Conservation (phyloP, 225 moss, liverwort and hornwort species). For the Pseudisothecium myosuroides region DNA sequence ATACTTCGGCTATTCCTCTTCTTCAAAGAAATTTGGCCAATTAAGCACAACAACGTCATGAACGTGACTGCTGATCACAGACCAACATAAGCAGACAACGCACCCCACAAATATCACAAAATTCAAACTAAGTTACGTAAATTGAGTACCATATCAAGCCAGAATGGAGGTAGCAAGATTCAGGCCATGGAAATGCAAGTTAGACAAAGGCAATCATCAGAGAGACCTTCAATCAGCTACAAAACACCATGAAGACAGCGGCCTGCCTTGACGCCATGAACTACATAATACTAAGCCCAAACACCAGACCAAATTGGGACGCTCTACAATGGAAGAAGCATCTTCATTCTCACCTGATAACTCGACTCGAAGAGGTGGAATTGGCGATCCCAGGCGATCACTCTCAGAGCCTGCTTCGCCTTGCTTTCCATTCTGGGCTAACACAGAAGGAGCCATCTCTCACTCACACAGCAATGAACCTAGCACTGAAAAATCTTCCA, state of each 20-base stretch:
- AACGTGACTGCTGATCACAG: not conserved
- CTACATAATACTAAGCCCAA: not conserved
- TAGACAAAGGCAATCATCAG: not conserved
- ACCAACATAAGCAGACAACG: not conserved
- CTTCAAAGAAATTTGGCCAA: not conserved
- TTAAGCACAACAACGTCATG: not conserved
- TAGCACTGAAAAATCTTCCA: not conserved
- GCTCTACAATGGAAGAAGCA: not conserved
- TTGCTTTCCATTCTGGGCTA: slow-evolving; percentile 15
- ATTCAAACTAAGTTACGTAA: not conserved
- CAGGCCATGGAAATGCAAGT: not conserved
- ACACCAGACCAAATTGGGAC: not conserved
- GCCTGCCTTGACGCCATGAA: not conserved
- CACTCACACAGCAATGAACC: not conserved
- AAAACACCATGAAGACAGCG: not conserved
- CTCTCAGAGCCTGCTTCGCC: slow-evolving; percentile 24
- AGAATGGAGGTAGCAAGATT: not conserved
- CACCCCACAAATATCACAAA: not conserved
- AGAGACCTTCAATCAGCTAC: not conserved
- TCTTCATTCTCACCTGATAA: slow-evolving; percentile 26
- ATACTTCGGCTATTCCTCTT: not conserved
- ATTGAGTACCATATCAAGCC: not conserved
- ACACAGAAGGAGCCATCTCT: slow-evolving; percentile 30
- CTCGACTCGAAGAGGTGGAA: slow-evolving; percentile 29
- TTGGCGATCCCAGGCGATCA: slow-evolving; percentile 32